Base-by-base conservation (phyloP, 2,329 filamentous ascomycete genomes). In the Pseudogymnoascus sp. region DNA sequence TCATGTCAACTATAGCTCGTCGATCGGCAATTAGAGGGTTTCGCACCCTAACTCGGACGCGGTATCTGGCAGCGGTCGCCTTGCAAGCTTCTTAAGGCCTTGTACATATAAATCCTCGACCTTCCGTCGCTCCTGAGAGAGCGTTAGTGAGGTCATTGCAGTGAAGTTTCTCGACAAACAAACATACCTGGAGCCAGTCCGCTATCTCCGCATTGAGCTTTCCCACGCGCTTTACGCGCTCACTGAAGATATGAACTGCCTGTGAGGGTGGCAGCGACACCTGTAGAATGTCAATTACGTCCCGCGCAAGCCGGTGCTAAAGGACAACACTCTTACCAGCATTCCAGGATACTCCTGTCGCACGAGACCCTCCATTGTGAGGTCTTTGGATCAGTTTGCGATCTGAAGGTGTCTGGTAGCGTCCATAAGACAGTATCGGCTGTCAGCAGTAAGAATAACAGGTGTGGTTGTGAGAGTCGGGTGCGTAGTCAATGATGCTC, bases 301-400 rank as follows among this genome's bases (percentile, higher is more conserved):
- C 69, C 53, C 37, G 56, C 50, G 60, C 46, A 63, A 63, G 42
- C 63, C 60, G 65, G 62, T 61, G 59, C 38, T 42, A 38, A 61
- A 50, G 61, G 66, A 68, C 66, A 65, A 7, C n/a, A 64, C 65
- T 78, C 89, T 82, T 82, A 97, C 93, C 88, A 96, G 88, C 85
- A 97, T 88, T 70, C 87, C 88, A 76, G 93, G 92, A 82, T 97
- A 97, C 78, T 97, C 93, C 77, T 89, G 83, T 78, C 92, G 86
- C 75, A 90, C 88, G 73, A 93, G 84, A 73, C 88, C 88, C 65
- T 90, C 88, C 86, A 91, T 91, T 72, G 72, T 76, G 60, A 38
- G 34, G 59, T 42, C 23, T 37, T 37, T 23, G 59, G 59, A 60
- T 28, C 34, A 42, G 59, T 60, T 60, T 56, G 28, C 50, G 28